These are phyloP conservation scores for Magnaporthiopsis incrustans DNA, from an alignment of 2,329 filamentous ascomycete species.

Conservation along the genomic window DNA sequence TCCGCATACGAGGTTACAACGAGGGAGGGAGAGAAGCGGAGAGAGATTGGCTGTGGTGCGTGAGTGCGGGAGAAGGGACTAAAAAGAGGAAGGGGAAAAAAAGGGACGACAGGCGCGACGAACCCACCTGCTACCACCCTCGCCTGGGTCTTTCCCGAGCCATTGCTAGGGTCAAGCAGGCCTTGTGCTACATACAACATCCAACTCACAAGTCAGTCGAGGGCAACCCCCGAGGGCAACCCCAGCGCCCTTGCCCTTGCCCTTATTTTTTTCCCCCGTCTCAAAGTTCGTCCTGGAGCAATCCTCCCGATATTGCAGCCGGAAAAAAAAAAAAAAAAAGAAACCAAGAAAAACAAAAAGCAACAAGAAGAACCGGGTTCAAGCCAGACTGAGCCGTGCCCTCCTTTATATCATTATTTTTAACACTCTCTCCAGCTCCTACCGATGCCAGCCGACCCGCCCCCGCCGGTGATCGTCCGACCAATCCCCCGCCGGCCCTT, in stretches of 20 bases:
- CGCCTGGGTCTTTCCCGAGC: background rate
- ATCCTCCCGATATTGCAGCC: background rate
- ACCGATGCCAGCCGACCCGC: slow-evolving; percentile 10
- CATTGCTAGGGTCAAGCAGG: background rate
- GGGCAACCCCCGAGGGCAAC: too few species aligned
- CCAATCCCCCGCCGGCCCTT: slow-evolving; percentile 69
- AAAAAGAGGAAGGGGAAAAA: background rate
- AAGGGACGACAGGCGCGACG: background rate
- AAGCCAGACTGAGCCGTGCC: background rate
- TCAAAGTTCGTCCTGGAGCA: background rate
- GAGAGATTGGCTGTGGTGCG: too few species aligned
- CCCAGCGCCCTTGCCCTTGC: background rate
- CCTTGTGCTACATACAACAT: background rate
- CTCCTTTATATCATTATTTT: background rate
- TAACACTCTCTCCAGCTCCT: background rate
- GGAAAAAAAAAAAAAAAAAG: background rate
- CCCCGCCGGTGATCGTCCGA: slow-evolving; percentile 43
- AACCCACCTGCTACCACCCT: background rate
- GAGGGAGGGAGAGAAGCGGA: background rate
- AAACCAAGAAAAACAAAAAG: too few species aligned
- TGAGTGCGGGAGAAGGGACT: background rate
- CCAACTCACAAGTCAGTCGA: background rate
- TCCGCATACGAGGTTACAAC: background rate
- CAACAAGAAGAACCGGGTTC: background rate
- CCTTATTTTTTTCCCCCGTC: too few species aligned